Conservation (phyloP, 1,284 basidiomycete genomes). For the Thecaphora frezii region DNA sequence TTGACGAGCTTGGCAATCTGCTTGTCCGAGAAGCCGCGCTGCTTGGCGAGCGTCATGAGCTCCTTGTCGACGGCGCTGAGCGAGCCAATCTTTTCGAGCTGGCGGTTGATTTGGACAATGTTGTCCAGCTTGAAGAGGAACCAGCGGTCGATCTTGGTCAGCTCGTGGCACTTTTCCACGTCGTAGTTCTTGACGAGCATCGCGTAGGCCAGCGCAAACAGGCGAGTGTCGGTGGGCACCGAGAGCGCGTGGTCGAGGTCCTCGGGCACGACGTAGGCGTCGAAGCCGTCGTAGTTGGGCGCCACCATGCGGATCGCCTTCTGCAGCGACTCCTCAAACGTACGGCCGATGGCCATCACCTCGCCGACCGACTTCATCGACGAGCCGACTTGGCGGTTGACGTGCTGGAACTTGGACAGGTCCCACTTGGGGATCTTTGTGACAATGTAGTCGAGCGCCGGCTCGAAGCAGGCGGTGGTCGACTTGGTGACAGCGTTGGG, state of each 20-base stretch:
- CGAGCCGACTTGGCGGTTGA: slow-evolving; percentile 91
- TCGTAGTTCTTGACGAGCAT: slow-evolving; percentile 92
- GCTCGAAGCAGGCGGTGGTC: slow-evolving; percentile 98
- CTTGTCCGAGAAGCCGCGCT: slow-evolving; percentile 77
- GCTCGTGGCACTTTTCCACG: slow-evolving; percentile 83
- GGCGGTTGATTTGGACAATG: slow-evolving; percentile 67
- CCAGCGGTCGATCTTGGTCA: slow-evolving; percentile 98
- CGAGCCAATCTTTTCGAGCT: slow-evolving; percentile 60
- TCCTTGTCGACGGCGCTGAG: slow-evolving; percentile 65
- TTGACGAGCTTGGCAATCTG: slow-evolving; percentile 79
- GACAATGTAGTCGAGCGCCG: slow-evolving; percentile 98
- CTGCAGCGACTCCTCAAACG: slow-evolving; percentile 97
- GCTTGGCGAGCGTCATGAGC: slow-evolving; percentile 55
- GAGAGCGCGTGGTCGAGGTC: slow-evolving; percentile 78
- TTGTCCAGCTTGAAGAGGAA: slow-evolving; percentile 98
- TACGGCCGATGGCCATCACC: slow-evolving; percentile 99
- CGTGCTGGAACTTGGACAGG: slow-evolving; percentile 93
- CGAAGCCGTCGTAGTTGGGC: slow-evolving; percentile 73
- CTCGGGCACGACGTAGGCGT: slow-evolving; percentile 73
- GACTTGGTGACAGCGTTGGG: slow-evolving; percentile 99
- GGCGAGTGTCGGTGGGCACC: slow-evolving; percentile 80
- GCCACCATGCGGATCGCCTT: slow-evolving; percentile 98
- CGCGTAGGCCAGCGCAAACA: slow-evolving; percentile 96
- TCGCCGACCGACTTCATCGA: slow-evolving; percentile 99
- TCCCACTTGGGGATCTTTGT: slow-evolving; percentile 99